Evolutionary conservation across 108 stramenopile species (phyloP), one percentile per base, ranked within the genome.

Genomic region (Conticribra guillardii): DNA sequence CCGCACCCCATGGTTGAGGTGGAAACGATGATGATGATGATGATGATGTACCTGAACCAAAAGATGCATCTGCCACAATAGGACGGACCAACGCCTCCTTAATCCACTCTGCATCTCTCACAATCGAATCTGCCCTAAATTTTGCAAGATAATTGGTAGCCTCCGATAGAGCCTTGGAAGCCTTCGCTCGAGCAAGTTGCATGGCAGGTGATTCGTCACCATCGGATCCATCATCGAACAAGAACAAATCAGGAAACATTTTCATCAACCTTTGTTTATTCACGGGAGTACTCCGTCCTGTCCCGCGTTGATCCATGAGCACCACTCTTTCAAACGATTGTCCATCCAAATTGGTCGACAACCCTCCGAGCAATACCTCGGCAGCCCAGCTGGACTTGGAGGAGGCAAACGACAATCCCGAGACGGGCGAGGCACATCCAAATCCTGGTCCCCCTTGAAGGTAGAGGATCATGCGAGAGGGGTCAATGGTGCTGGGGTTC

Each of bases 221-320:
- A 29, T n/a, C 67, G 21, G 11, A 41, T 7, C 4, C 21, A 18
- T 75, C 78, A 56, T 93, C 92, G 60, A 90, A 55, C 23, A 80
- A 37, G 59, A 95, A 95, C 49, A 92, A 64, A 62, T 92, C 84
- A 22, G 94, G 89, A 76, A 95, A 92, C n/a, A 66, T 48, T 33
- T 68, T 69, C 69, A 84, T 62, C 59, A 96, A 71, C 11, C 67
- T 75, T 41, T 92, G 95, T 47, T 90, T 92, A 21, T 83, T 90
- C 41, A 96, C 77, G 9, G 95, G 85, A 31, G 87, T 73, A 24
- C 93, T 94, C 46, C 67, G 54, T 0, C 97, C 97, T 4, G 97
- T 98, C 7, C 97, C 97, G 48, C 97, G 86, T 73, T 98, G 97
- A 85, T 97, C 97, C 92, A 97, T 89, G 41, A 97, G 50, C 2